Evolutionary conservation across 768 basidiomycete species (phyloP).

Genomic region (Leucogyrophana mollusca): DNA sequence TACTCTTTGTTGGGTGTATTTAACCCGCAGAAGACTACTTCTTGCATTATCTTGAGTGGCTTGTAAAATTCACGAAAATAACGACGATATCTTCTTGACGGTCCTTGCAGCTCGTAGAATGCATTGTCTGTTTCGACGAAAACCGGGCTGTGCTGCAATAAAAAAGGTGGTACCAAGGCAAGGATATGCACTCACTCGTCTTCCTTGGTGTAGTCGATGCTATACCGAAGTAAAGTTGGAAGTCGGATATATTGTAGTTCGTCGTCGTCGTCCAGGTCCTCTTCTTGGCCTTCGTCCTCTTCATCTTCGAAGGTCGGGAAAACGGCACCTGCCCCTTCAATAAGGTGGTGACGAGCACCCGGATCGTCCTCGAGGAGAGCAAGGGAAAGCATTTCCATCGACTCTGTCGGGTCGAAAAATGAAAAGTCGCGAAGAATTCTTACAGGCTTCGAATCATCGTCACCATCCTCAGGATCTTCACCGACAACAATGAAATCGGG

Average conservation of each 20-base stretch:
- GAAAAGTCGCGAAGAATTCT: slow-evolving; percentile 56
- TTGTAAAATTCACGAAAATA: slow-evolving; percentile 48
- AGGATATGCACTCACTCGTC: slow-evolving; percentile 44
- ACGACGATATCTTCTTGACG: slow-evolving; percentile 43
- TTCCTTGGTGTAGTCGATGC: slow-evolving; percentile 48
- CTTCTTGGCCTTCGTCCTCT: slow-evolving; percentile 65
- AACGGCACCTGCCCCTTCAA: slow-evolving; percentile 59
- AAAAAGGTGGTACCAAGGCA: slow-evolving; percentile 1
- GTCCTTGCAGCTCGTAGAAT: slow-evolving; percentile 56
- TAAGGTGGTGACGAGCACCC: slow-evolving; percentile 26
- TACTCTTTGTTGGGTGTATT: slow-evolving; percentile 27
- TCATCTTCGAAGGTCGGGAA: slow-evolving; percentile 46
- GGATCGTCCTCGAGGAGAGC: slow-evolving; percentile 44
- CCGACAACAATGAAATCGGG: slow-evolving; percentile 36
- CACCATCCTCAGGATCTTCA: slow-evolving; percentile 36
- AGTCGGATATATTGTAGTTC: slow-evolving; percentile 43
- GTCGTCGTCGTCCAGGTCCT: slow-evolving; percentile 35
- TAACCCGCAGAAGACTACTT: slow-evolving; percentile 34
- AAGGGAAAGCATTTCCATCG: slow-evolving; percentile 47
- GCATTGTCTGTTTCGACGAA: slow-evolving; percentile 65
- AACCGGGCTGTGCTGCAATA: slow-evolving; percentile 45
- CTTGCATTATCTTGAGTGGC: slow-evolving; percentile 50
- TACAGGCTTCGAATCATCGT: slow-evolving; percentile 48
- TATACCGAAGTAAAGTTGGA: slow-evolving; percentile 44
- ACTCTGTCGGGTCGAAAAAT: slow-evolving; percentile 55